Evolutionary conservation across 169 alveolate species (phyloP), one percentile per base, ranked within the genome.

Genomic region (Perkinsus olseni): DNA sequence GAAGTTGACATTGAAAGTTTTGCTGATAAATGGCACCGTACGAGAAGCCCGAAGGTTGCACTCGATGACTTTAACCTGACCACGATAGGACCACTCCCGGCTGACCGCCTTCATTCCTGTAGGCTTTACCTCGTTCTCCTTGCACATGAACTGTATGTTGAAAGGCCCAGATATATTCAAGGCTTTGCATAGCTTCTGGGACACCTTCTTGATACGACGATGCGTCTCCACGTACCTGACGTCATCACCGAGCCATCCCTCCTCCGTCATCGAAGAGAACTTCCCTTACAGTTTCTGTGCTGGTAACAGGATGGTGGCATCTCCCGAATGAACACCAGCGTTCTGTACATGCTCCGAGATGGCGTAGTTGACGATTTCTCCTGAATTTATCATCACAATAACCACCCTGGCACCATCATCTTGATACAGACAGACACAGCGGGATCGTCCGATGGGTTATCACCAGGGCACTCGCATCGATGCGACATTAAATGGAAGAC

Each of bases 281-380:
- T n/a, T 40, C 31, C 31, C 36, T 28, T 62, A 96, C 74, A 97
- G 97, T 92, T 96, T 96, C 95, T 97, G 98, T 28, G 98, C 98
- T 24, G 98, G 98, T 39, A 97, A 94, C 38, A 97, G 93, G 92
- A 97, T 93, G 0, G 98, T 97, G 38, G 98, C 98, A 93, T 97
- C 98, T 6, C 98, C 98, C 11, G 98, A 96, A 95, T 97, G 98
- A n/a, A 96, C 95, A 31, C 98, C 98, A 4, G 98, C 98, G 91
- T 97, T 95, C 97, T 97, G 98, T 45, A 97, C 98, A 94, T 97
- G 98, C 95, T 97, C 98, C 39, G 97, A 95, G 39, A 97, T 97
- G 93, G 98, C 98, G 82, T 97, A 97, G 95, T 97, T 97, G 74
- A 97, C 94, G 34, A 97, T 96, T 92, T 90, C 95, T 0, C 96